Evolutionary conservation across 2,329 filamentous ascomycete genomes (phyloP), one percentile per base, ranked within the genome.

Genomic region (Ophiostoma sp.): DNA sequence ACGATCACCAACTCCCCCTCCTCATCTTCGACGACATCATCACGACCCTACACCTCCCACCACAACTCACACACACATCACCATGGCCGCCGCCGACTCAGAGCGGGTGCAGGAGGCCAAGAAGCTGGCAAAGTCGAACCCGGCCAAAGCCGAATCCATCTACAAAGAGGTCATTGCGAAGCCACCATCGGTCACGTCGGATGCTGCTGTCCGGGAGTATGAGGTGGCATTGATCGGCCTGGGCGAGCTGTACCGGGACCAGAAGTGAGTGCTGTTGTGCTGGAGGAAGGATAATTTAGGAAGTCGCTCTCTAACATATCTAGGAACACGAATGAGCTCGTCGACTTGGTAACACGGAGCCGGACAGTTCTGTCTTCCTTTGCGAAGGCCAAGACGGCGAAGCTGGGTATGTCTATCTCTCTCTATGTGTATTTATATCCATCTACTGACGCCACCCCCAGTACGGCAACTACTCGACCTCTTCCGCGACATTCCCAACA

Each of bases 341-440:
- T 97, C 76, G 91, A 94, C 79, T 88, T 99, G 77, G 92, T 99
- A 79, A 95, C 92, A 80, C 93, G 93, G 82, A 97, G 94, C 83
- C 90, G 95, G 80, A 92, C 93, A 77, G 93, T 96, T 61, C 90
- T 99, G 77, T 98, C 95, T 74, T 96, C 93, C 76, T 98, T 99
- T 83, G 96, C 96, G 77, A 98, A 98, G 87, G 96, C 97, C 76
- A 99, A 99, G 89, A 98, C 96, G 42, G 93, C 96, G 73, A 99
- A 99, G 85, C 87, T 99, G 76, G 94, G 96, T 98, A 90, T 77
- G 91, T 70, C 4, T 15, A 6, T 6, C 31, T 50, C 15, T 50
- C 64, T 36, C 63, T 36, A 1, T 19, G 36, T 48, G 22, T 28
- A 48, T 17, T 8, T 28, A 25, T n/a, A 4, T 31, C 36, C 28